Evolutionary conservation across 176 grass and related monocot genomes (phyloP), one percentile per base, ranked within the genome.

Genomic region (Pontederia paniculata): DNA sequence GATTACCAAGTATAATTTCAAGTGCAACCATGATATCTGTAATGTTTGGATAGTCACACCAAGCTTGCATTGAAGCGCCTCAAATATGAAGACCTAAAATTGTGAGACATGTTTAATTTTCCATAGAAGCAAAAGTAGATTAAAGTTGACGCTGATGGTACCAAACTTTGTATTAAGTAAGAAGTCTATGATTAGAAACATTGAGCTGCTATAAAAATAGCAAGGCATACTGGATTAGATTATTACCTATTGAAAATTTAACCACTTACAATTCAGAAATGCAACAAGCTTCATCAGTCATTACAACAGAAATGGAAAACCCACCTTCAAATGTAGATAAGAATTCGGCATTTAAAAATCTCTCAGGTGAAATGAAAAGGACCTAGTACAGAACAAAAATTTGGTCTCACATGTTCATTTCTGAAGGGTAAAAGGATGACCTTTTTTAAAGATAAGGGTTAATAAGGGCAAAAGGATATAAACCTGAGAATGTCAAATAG

Each of bases 331-430:
- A 87, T 73, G 78, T 67, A 15, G 79, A 65, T 45, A 97, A 37
- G 61, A 97, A 97, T 48, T 90, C 85, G 81, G 76, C 80, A 62
- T 79, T 97, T 73, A 97, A 67, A 79, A 97, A 87, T 76, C 86
- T 97, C 73, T 97, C 86, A 19, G 91, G 91, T n/a, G 91, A 97
- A 76, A 97, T 79, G 81, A 89, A 96, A 60, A 96, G 82, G 52
- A 96, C 85, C 90, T 89, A 53, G 66, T 74, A 22, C 44, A n/a
- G n/a, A n/a, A n/a, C n/a, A n/a, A n/a, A n/a, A n/a, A n/a, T n/a
- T n/a, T n/a, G n/a, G n/a, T n/a, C n/a, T n/a, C n/a, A n/a, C n/a
- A n/a, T n/a, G n/a, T n/a, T n/a, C n/a, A n/a, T n/a, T n/a, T n/a
- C n/a, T n/a, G n/a, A n/a, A n/a, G n/a, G n/a, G n/a, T n/a, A n/a